Conservation (phyloP, 2,329 filamentous ascomycete species). For the Curvularia sp. region DNA sequence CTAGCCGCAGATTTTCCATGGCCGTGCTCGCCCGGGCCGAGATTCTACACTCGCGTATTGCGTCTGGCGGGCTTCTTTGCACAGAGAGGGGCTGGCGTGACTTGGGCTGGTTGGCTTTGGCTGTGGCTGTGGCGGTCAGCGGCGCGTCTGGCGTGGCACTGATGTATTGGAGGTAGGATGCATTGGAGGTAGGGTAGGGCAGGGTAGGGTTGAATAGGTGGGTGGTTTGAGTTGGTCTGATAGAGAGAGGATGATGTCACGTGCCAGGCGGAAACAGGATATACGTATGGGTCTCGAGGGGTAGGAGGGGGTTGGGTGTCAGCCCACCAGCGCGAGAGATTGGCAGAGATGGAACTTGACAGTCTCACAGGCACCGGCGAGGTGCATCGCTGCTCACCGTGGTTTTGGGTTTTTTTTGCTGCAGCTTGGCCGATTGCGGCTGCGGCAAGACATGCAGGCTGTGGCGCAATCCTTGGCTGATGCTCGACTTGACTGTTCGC, state of each 20-base stretch:
- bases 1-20: constrained; percentile 22
- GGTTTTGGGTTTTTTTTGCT: constrained; percentile 12
- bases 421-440: constrained; percentile 19
- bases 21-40: constrained; percentile 12
- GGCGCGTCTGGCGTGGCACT: neutral
- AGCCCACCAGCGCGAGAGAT: constrained; percentile 5
- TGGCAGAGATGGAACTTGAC: neutral
- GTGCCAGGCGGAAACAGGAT: neutral
- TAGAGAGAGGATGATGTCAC: neutral
- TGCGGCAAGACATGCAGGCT: constrained; percentile 8
- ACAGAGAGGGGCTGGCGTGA: constrained; percentile 11
- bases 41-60: constrained; percentile 2
- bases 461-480: constrained; percentile 16
- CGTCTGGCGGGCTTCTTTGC: neutral
- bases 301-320: neutral
- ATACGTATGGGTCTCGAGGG: too few species aligned
- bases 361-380: constrained; percentile 12
- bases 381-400: constrained; percentile 19
- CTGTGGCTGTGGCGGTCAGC: too few species aligned
- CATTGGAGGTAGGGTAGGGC: too few species aligned
- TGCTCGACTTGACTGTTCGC: too few species aligned
- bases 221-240: neutral
- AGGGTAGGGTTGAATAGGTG: neutral
- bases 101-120: too few species aligned
- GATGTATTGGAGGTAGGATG: neutral